Percentiles rank a stretch among this genome's conserved stretches.
phyloP scores from a whole-genome alignment of 495 filamentous ascomycete genomes.

The Zalerion maritima region DNA sequence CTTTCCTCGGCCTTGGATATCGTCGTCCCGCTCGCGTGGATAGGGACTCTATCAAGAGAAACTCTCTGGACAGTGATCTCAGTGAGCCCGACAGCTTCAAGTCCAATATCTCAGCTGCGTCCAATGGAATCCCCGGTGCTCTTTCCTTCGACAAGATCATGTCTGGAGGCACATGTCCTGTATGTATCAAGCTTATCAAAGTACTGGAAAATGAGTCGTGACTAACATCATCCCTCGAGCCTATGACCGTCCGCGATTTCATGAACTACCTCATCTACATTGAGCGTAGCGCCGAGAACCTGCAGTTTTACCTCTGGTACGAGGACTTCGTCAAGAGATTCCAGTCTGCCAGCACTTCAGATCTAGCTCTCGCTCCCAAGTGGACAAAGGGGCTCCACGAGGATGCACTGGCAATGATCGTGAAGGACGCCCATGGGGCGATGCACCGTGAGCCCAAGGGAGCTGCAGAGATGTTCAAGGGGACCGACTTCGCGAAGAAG shows the following conservation, averaged over 20 bases:
- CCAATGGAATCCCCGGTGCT: slow-evolving; percentile 45
- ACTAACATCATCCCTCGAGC: slow-evolving; percentile 28
- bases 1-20: slow-evolving; percentile 12
- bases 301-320: slow-evolving; percentile 70
- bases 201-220: too few relatives aligned
- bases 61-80: slow-evolving; percentile 12
- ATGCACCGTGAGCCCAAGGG: slow-evolving; percentile 11
- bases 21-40: slow-evolving; percentile 23
- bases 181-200: too few relatives aligned
- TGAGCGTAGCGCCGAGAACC: slow-evolving; percentile 59
- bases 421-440: slow-evolving; percentile 24
- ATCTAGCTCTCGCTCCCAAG: slow-evolving; percentile 42
- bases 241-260: slow-evolving; percentile 59
- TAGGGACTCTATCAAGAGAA: slow-evolving; percentile 10
- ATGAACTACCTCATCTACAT: slow-evolving; percentile 70
- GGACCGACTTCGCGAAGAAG: slow-evolving; percentile 42
- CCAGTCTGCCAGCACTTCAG: slow-evolving; percentile 30
- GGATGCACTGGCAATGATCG: slow-evolving; percentile 24
- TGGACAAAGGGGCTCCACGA: slow-evolving; percentile 44
- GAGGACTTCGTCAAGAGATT: slow-evolving; percentile 51
- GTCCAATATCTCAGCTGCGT: slow-evolving; percentile 8
- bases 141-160: slow-evolving; percentile 61
- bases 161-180: slow-evolving; percentile 59
- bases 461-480: slow-evolving; percentile 31
- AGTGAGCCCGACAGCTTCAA: slow-evolving; percentile 11